Conservation (phyloP, 257 asterid species). For the Ballota nigra region DNA sequence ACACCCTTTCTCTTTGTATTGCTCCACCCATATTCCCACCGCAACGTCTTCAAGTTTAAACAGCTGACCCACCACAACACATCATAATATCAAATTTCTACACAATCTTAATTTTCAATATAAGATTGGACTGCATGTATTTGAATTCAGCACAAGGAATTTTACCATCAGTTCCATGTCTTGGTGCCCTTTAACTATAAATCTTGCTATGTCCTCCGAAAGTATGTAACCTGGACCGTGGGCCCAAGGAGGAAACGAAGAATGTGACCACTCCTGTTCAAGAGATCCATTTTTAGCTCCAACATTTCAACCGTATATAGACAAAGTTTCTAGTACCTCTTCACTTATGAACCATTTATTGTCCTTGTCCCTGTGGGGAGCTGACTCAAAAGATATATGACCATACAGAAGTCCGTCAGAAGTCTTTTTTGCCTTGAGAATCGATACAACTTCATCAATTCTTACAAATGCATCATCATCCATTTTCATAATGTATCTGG, state of each 20-base stretch:
- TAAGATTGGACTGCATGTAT: too few relatives aligned
- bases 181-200: conserved; percentile 73
- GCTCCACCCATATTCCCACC: conserved; percentile 89
- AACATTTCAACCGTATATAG: not conserved
- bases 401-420: conserved; percentile 62
- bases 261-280: conserved; percentile 82
- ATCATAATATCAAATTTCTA: not conserved
- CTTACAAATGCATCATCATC: conserved; percentile 98
- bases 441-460: conserved; percentile 72
- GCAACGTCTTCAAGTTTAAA: conserved; percentile 95
- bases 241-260: conserved; percentile 92
- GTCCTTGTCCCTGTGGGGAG: conserved; percentile 82
- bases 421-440: conserved; percentile 52
- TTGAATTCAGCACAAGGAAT: too few relatives aligned
- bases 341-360: conserved; percentile 90
- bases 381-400: conserved; percentile 70
- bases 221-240: conserved; percentile 95
- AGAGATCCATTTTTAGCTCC: not conserved
- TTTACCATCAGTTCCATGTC: conserved; percentile 65
- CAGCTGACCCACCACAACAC: conserved; percentile 40
- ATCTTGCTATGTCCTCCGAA: conserved; percentile 80
- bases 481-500: conserved; percentile 84
- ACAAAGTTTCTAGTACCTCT: conserved; percentile 41
- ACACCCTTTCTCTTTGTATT: conserved; percentile 47
- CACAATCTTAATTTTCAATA: too few relatives aligned